These are phyloP conservation scores for Teunomyces barrocoloradensis DNA, from an alignment of 805 yeast species.

Conservation along the genomic window DNA sequence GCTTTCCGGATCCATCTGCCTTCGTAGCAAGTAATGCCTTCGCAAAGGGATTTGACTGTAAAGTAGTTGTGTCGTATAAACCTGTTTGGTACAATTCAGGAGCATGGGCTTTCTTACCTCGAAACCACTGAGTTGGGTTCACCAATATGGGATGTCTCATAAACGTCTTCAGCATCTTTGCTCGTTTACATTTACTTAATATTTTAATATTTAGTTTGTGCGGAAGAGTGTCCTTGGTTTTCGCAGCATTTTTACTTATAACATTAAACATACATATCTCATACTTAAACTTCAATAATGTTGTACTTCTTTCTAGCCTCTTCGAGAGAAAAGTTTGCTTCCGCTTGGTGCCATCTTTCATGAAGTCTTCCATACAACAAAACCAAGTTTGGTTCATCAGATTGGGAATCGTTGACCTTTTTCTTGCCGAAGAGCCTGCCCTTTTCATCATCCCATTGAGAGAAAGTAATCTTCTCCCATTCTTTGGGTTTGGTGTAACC, in stretches of 20 bases:
- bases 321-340: slow-evolving; percentile 18
- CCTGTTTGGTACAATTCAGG: slow-evolving; percentile 15
- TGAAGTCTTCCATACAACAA: slow-evolving; percentile 39
- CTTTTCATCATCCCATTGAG: slow-evolving; percentile 40
- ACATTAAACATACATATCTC: background rate
- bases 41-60: slow-evolving; percentile 29
- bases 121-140: slow-evolving; percentile 30
- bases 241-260: too few species aligned
- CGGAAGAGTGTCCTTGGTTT: background rate
- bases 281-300: slow-evolving; percentile 15
- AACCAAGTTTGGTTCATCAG: slow-evolving; percentile 39
- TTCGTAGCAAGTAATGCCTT: slow-evolving; percentile 21
- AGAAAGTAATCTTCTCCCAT: slow-evolving; percentile 27
- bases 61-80: slow-evolving; percentile 16
- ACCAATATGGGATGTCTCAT: slow-evolving; percentile 29
- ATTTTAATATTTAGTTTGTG: background rate
- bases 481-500: slow-evolving; percentile 19
- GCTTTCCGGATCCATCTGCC: slow-evolving; percentile 18
- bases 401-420: slow-evolving; percentile 29
- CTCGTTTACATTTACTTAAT: background rate
- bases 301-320: slow-evolving; percentile 25
- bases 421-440: slow-evolving; percentile 44
- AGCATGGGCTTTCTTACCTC: slow-evolving; percentile 19
- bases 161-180: slow-evolving; percentile 6
- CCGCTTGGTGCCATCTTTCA: slow-evolving; percentile 40